Evolutionary conservation across 2,329 filamentous ascomycete species (phyloP), one percentile per base, ranked within the genome.

Genomic region (Beauveria asiatica): DNA sequence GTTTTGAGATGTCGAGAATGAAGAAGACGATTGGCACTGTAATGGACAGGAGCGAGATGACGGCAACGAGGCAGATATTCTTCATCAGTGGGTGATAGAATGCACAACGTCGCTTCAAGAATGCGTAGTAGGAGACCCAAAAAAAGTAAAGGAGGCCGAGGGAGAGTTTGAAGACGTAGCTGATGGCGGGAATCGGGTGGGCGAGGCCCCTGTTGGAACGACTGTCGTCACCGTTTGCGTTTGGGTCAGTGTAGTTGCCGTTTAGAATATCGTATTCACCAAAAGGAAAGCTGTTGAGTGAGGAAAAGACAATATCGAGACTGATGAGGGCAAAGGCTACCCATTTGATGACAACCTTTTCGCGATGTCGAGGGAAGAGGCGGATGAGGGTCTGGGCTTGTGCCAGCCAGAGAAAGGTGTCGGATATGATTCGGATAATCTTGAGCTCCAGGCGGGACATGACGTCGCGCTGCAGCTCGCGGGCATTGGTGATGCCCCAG

Each of bases 331-430:
- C 92, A 70, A 97, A 97, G 1, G 93, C 94, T 17, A 93, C 91
- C 93, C 93, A 99, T 76, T 97, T 97, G 76, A 99, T 99, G 65
- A 97, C 90, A 57, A 97, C 87, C 75, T 97, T 97, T 75, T 99
- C 94, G 69, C 95, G 90, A 70, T 97, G 93, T 39, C 94, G 90
- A 8, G 94, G 94, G 67, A 99, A 99, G 1, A 99, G 80, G 57
- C 94, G 88, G 67, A 97, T 97, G 61, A 99, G 76, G 0, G 94
- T 99, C 76, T 99, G 94, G 1, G 96, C 93, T 74, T 99, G 94
- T 1, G 94, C 94, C 44, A 99, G 84, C 93, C 94, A 97, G 33
- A 99, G 80, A 72, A 97, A 97, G 1, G 94, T 92, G 73, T 96
- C 92, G 19, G 93, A 97, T 64, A 99, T 91, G 66, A 97, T 85